Evolutionary conservation across 192 early-diverging fungal species (phyloP).

Genomic region (Rhizophagus prolifer): DNA sequence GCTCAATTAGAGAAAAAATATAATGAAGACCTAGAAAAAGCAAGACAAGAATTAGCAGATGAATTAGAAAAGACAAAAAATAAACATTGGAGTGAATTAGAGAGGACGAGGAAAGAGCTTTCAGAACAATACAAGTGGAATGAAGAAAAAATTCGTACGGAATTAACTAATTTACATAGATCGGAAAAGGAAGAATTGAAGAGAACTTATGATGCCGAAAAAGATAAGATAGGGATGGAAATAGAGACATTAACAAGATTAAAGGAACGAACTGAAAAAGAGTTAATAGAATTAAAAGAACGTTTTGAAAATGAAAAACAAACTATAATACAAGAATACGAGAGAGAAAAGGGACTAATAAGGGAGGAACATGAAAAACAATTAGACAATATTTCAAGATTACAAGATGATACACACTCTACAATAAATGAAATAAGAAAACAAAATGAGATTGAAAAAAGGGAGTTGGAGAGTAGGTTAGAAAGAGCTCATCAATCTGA

Average conservation of each 20-base stretch:
- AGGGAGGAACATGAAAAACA: not conserved
- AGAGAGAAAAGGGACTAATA: not conserved
- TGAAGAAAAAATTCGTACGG: slow-evolving; percentile 6
- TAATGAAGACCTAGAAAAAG: slow-evolving; percentile 1
- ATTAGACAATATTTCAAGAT: not conserved
- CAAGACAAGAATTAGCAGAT: slow-evolving; percentile 11
- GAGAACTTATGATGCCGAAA: not conserved
- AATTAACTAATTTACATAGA: not conserved
- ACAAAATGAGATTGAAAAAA: not conserved
- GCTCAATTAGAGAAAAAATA: not conserved
- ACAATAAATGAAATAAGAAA: not conserved
- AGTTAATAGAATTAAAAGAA: not conserved
- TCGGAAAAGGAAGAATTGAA: slow-evolving; percentile 5
- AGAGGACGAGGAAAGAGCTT: slow-evolving; percentile 9
- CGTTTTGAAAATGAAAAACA: not conserved
- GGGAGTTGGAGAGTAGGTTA: not conserved
- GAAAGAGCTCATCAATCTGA: not conserved
- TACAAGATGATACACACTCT: not conserved
- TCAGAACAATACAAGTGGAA: slow-evolving; percentile 8
- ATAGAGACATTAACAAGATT: not conserved
- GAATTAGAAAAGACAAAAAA: slow-evolving; percentile 13
- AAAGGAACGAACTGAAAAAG: not conserved
- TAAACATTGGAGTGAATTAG: slow-evolving; percentile 20
- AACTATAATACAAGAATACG: not conserved
- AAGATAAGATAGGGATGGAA: not conserved